A percentile compares a stretch with the other conserved stretches of the same genome.
Evolutionary conservation across 2,329 filamentous ascomycete genomes (phyloP).

Genomic region (Berkeleyomyces basicola): DNA sequence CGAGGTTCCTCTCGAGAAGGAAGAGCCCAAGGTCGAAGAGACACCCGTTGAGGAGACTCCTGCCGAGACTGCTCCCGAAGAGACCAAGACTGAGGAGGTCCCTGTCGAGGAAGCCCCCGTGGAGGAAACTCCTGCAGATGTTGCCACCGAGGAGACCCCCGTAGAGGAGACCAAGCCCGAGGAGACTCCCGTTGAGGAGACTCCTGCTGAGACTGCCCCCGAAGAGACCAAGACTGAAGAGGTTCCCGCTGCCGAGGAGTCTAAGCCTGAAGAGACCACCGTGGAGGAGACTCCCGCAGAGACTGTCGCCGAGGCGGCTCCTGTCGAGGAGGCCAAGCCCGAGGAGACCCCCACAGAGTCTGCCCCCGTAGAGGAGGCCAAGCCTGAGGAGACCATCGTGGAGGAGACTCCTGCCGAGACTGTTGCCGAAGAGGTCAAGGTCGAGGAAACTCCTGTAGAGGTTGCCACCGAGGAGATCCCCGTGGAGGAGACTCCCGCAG

Average conservation of each 20-base stretch:
- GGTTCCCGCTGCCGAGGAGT: conserved; percentile 44
- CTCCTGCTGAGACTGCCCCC: conserved; percentile 3
- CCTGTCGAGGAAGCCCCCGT: neutral
- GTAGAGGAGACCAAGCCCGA: neutral
- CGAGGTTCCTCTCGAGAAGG: conserved; percentile 8
- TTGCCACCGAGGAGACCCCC: conserved; percentile 8
- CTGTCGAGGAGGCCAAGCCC: too few species aligned
- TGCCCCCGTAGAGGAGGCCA: conserved; percentile 25
- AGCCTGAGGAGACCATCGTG: conserved; percentile 48
- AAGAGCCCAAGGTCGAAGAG: conserved; percentile 38
- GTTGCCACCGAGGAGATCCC: conserved; percentile 50
- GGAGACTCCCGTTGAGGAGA: neutral
- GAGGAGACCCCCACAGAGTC: conserved; percentile 30
- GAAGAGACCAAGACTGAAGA: conserved; percentile 1
- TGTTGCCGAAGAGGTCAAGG: conserved; percentile 18
- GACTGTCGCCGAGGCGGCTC: conserved; percentile 43
- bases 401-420: too few species aligned
- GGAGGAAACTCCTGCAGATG: neutral
- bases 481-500: conserved; percentile 19
- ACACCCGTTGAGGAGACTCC: conserved; percentile 43
- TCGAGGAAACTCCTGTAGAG: neutral
- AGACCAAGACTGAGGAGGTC: neutral
- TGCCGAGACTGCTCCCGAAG: neutral
- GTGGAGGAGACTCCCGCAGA: conserved; percentile 46
- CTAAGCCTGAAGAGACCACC: conserved; percentile 65